These are phyloP conservation scores for Microdochium bolleyi DNA, from an alignment of 2,329 filamentous ascomycete genomes.

Conservation along the genomic window DNA sequence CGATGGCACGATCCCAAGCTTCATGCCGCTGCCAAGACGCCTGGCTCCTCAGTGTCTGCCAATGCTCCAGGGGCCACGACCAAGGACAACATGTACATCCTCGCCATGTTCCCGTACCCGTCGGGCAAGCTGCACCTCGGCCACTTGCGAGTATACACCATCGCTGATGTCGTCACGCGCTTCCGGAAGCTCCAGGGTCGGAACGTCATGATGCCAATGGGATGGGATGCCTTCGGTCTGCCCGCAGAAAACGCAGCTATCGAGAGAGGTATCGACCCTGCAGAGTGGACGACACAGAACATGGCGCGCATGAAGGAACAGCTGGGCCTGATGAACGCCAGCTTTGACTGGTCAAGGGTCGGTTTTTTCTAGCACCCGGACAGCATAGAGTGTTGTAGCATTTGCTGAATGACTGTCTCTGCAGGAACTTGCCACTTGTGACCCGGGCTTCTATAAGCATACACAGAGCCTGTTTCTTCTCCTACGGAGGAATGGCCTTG, in stretches of 20 bases:
- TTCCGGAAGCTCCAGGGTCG: conserved; percentile 68
- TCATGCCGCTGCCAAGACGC: conserved; percentile 2
- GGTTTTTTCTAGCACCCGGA: conserved; percentile 22
- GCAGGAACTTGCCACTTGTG: conserved; percentile 77
- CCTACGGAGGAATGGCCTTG: conserved; percentile 65
- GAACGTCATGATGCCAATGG: conserved; percentile 79
- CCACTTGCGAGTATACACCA: conserved; percentile 82
- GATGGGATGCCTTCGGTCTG: conserved; percentile 88
- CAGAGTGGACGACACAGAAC: conserved; percentile 71
- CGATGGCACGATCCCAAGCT: conserved; percentile 27
- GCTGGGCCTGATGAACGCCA: conserved; percentile 68
- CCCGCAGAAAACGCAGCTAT: conserved; percentile 90
- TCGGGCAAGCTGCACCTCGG: conserved; percentile 82
- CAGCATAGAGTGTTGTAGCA: conserved; percentile 4
- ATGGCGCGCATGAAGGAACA: conserved; percentile 82
- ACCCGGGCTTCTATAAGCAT: conserved; percentile 81
- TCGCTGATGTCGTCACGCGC: conserved; percentile 76
- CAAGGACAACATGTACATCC: conserved; percentile 52
- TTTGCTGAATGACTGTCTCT: conserved; percentile 3
- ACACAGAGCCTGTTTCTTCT: conserved; percentile 80
- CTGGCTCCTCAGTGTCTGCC: no score
- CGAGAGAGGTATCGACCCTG: conserved; percentile 70
- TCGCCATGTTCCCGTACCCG: conserved; percentile 92
- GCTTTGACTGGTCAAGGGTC: conserved; percentile 78
- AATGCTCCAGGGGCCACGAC: conserved; percentile 5